Evolutionary conservation across 306 rosid genomes (phyloP), one percentile per base, ranked within the genome.

Genomic region (Aeschynomene evenia): DNA sequence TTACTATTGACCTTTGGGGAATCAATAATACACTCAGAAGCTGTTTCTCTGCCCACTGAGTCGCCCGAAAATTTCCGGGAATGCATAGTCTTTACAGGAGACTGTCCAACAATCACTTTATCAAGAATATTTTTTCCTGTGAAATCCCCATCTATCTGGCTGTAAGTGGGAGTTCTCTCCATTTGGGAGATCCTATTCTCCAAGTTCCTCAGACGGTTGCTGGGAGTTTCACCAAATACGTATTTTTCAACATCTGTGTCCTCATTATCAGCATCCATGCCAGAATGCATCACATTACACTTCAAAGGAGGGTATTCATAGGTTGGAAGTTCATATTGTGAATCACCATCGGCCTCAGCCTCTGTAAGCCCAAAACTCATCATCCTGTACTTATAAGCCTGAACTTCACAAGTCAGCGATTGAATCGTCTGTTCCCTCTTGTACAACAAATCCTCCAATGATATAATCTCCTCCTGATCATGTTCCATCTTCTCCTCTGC

Each of bases 401-500:
- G 99, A 58, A 87, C 81, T 82, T 95, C 99, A 74, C 97, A 95
- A 0, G 92, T 81, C 73, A 95, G 92, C n/a, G 99, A 83, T 68
- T 95, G 93, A 71, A 95, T 83, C 18, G 59, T 65, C 74, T 95
- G 99, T 66, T 95, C 99, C 65, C 95, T 89, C 84, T 95, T 95
- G 43, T 95, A 91, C 84, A 91, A 72, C 66, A 95, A 76, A 79
- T 95, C 99, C 58, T 95, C 97, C 72, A 85, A 71, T 40, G 85
- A 85, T 70, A 71, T 62, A 79, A 91, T 66, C 82, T 91, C 97
- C 59, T 87, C 89, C 71, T 82, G 97, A 28, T 95, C 97, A 49
- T 95, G 99, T 6, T 78, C 74, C 95, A 91, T 89, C 84, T 89
- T 95, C 83, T 95, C 99, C 87, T 95, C 95, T 0, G 85, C 88